phyloP scores from a whole-genome alignment of 2,329 filamentous ascomycete species.

The Aspergillus caelatus region DNA sequence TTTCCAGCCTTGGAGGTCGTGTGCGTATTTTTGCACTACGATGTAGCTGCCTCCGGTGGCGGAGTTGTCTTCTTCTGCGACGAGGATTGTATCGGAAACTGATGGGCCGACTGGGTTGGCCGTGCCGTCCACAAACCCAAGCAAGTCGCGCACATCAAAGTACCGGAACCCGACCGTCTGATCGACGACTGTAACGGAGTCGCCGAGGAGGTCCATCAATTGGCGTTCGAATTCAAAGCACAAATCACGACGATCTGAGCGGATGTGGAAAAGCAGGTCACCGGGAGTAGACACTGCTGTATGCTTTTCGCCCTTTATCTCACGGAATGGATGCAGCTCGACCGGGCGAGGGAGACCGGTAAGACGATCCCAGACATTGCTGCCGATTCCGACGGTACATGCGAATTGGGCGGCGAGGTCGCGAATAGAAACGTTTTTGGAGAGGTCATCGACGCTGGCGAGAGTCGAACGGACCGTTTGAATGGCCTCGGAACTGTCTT shows the following conservation, averaged over 20 bases:
- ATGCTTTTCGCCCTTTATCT: slow-evolving; percentile 52
- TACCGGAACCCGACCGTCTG: slow-evolving; percentile 62
- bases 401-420: slow-evolving; percentile 50
- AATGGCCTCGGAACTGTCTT: slow-evolving; percentile 36
- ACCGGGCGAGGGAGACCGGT: slow-evolving; percentile 49
- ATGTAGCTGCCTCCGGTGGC: slow-evolving; percentile 58
- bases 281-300: slow-evolving; percentile 59
- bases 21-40: slow-evolving; percentile 62
- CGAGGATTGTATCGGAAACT: slow-evolving; percentile 48
- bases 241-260: slow-evolving; percentile 58
- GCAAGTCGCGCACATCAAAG: slow-evolving; percentile 61
- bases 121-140: slow-evolving; percentile 64
- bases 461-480: slow-evolving; percentile 50
- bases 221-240: slow-evolving; percentile 63
- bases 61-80: slow-evolving; percentile 47
- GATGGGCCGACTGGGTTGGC: slow-evolving; percentile 58
- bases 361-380: slow-evolving; percentile 54
- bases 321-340: slow-evolving; percentile 56
- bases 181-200: slow-evolving; percentile 53
- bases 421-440: slow-evolving; percentile 59
- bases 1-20: slow-evolving; percentile 55
- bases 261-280: slow-evolving; percentile 62
- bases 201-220: slow-evolving; percentile 53
- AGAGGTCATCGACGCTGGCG: slow-evolving; percentile 48
- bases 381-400: slow-evolving; percentile 60